These are phyloP conservation scores for Oryza punctata DNA, from an alignment of 176 grass and related monocot species.

Conservation along the genomic window DNA sequence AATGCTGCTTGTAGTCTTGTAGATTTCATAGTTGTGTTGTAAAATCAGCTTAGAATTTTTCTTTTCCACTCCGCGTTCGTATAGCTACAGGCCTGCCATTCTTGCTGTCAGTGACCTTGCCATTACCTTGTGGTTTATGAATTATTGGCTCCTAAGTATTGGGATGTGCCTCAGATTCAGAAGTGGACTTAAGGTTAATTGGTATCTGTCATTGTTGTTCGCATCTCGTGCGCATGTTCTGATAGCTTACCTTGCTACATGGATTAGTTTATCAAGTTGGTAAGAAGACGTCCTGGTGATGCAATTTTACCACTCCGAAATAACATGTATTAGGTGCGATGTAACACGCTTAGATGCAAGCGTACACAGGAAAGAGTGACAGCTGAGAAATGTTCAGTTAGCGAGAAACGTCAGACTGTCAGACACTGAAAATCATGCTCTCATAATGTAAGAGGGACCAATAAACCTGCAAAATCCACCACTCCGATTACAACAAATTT, in stretches of 20 bases:
- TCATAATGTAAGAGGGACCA: background rate
- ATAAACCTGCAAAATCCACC: background rate
- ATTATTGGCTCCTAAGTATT: background rate
- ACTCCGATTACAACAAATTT: background rate
- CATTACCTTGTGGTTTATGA: background rate
- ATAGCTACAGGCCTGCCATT: background rate
- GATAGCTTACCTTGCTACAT: background rate
- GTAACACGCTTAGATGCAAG: background rate
- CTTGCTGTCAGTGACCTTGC: background rate
- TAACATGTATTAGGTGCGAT: background rate
- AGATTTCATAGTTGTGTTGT: slow-evolving; percentile 1
- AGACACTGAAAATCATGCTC: background rate
- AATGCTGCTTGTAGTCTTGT: background rate
- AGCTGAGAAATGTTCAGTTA: background rate
- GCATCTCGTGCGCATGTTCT: background rate
- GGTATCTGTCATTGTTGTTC: background rate
- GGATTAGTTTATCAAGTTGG: background rate
- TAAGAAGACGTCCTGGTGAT: background rate
- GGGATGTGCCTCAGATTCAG: background rate
- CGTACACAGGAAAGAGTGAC: background rate
- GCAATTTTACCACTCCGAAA: background rate
- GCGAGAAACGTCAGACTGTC: too few relatives aligned
- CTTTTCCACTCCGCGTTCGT: background rate
- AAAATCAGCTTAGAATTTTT: background rate
- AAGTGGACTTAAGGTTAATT: background rate